These are phyloP conservation scores for Alternaria triticimaculans DNA, from an alignment of 2,329 filamentous ascomycete species.

Conservation along the genomic window DNA sequence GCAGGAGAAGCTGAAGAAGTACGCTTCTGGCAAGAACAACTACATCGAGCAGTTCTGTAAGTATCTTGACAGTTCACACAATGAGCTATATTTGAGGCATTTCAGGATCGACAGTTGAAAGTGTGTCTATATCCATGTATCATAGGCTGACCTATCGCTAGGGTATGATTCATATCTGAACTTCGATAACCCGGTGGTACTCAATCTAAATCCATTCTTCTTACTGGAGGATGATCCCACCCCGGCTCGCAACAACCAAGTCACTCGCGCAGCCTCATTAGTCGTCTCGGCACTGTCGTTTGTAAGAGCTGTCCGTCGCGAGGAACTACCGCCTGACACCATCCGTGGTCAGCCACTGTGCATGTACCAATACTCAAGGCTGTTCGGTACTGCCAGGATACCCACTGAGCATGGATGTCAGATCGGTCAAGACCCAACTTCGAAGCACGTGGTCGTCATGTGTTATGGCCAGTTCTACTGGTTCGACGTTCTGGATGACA, in stretches of 20 bases:
- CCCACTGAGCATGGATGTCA: slow-evolving; percentile 94
- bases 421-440: slow-evolving; percentile 91
- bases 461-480: slow-evolving; percentile 97
- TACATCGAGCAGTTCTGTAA: slow-evolving; percentile 99
- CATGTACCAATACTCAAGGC: slow-evolving; percentile 97
- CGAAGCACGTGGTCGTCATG: slow-evolving; percentile 91
- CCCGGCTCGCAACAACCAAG: slow-evolving; percentile 93
- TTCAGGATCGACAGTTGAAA: slow-evolving; percentile 10
- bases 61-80: slow-evolving; percentile 46
- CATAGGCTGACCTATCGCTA: slow-evolving; percentile 50
- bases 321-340: slow-evolving; percentile 89
- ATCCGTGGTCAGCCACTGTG: slow-evolving; percentile 84
- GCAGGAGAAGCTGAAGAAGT: slow-evolving; percentile 88
- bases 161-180: slow-evolving; percentile 99
- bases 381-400: slow-evolving; percentile 94
- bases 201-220: slow-evolving; percentile 98
- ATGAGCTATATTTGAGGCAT: neutral
- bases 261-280: slow-evolving; percentile 90
- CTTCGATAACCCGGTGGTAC: slow-evolving; percentile 94
- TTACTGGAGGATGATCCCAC: slow-evolving; percentile 96
- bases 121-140: slow-evolving; percentile 8
- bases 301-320: slow-evolving; percentile 87
- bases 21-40: slow-evolving; percentile 88
- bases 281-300: slow-evolving; percentile 91
- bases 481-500: slow-evolving; percentile 96